These are phyloP conservation scores for Coffea canephora DNA, from an alignment of 257 asterid species.

Conservation along the genomic window DNA sequence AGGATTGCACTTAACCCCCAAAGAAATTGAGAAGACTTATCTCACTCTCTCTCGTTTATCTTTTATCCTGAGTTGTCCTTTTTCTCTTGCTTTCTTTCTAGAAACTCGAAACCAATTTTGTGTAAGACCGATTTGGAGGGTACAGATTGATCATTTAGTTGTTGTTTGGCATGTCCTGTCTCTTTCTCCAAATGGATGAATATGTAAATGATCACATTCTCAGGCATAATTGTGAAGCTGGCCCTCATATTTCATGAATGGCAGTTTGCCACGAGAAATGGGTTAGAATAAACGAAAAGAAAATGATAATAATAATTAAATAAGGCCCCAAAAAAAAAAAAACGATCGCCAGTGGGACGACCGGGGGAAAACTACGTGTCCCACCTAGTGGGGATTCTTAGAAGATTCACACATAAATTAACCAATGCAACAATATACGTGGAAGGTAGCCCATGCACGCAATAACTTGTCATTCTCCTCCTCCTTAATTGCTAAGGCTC, in stretches of 20 bases:
- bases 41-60: too few relatives aligned
- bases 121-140: background rate
- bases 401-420: background rate
- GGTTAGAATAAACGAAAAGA: too few relatives aligned
- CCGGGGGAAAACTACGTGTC: background rate
- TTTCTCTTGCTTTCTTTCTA: background rate
- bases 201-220: background rate
- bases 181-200: background rate
- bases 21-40: too few relatives aligned
- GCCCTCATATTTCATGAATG: too few relatives aligned
- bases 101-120: background rate
- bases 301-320: too few relatives aligned
- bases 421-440: background rate
- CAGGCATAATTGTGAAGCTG: background rate
- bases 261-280: too few relatives aligned
- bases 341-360: too few relatives aligned
- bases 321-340: too few relatives aligned
- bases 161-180: background rate
- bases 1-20: too few relatives aligned
- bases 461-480: background rate
- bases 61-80: background rate
- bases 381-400: background rate
- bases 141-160: background rate
- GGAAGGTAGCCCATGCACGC: background rate
- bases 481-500: conserved; percentile 1